A percentile compares a stretch with the other conserved stretches of the same genome.
Evolutionary conservation across 192 early-diverging fungal genomes (phyloP).

Genomic region (Gigaspora rosea): DNA sequence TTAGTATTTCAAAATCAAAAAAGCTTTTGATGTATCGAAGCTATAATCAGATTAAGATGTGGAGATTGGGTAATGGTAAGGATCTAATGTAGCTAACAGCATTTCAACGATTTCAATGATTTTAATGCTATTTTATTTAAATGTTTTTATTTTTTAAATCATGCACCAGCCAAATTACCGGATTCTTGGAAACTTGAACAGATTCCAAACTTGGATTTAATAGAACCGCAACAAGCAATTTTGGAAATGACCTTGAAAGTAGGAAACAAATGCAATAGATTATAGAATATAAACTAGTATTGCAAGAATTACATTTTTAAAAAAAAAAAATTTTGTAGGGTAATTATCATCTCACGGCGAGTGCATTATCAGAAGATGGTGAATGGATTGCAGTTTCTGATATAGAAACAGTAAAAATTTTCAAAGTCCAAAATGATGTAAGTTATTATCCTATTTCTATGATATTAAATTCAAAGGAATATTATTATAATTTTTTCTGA

Average conservation of each 20-base stretch:
- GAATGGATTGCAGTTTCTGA: constrained; percentile 83
- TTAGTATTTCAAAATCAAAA: constrained; percentile 63
- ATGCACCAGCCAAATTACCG: background rate
- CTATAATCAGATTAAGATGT: constrained; percentile 73
- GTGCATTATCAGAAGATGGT: constrained; percentile 81
- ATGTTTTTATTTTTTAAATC: background rate
- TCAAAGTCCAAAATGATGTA: constrained; percentile 58
- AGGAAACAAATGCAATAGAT: no score
- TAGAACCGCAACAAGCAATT: constrained; percentile 67
- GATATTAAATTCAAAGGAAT: no score
- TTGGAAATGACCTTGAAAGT: constrained; percentile 78
- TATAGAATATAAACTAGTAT: no score
- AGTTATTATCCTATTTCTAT: constrained; percentile 11
- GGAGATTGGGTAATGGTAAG: constrained; percentile 73
- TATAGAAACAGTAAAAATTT: constrained; percentile 67
- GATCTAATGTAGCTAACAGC: background rate
- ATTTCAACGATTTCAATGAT: background rate
- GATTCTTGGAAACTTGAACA: constrained; percentile 24
- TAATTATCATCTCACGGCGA: constrained; percentile 66
- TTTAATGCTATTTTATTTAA: background rate
- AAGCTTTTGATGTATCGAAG: constrained; percentile 64
- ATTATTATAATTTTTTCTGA: no score
- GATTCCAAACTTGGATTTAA: constrained; percentile 52
- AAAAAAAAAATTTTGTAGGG: no score
- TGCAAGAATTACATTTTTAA: background rate